Base-by-base conservation (phyloP, 2,329 filamentous ascomycete species). In the Colletotrichum cuscutae region DNA sequence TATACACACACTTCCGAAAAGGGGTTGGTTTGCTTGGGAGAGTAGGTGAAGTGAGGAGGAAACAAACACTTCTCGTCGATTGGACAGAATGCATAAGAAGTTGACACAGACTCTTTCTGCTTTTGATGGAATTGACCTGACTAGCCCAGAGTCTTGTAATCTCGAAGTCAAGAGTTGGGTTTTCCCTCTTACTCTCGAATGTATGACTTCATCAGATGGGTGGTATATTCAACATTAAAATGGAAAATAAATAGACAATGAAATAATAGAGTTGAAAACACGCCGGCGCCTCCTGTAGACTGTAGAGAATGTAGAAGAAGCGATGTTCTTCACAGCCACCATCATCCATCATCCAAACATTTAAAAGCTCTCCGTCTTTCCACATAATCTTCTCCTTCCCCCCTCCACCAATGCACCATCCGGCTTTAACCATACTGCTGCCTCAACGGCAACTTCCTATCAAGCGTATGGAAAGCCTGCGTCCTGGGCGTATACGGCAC, bases 401-500 rank as follows among this genome's bases (percentile, higher is more conserved):
- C 11, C 24, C 30, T 9, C 2, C 13, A 28, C 3, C 19, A 8
- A 13, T 5, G n/a, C 8, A 35, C 4, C 46, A 13, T 42, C 24
- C 28, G 28, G 1, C 69, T 35, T 71, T 26, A 71, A 12, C 63
- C 58, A 15, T 80, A 77, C 49, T 84, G 77, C 30, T 80, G 76
- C 65, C 88, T 84, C 60, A 90, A 78, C 3, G 90, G 89, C 71
- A 91, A 79, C 77, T 88, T 88, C 68, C 89, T 82, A 74, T 92
- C 89, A 60, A 92, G 83, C 13, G 88, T 87, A 77, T 93, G 87
- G 79, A 94, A 94, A 1, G 92, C 92, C 79, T 89, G 86, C 19
- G 92, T 93, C 75, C 92, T 82, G 6, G 91, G 92, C 7, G 91
- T 93, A 75, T 87, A 93, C 0, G 89, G 89, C 75, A 84, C 76